Evolutionary conservation across 2,329 filamentous ascomycete species (phyloP).

Genomic region (Laburnicola sp.): DNA sequence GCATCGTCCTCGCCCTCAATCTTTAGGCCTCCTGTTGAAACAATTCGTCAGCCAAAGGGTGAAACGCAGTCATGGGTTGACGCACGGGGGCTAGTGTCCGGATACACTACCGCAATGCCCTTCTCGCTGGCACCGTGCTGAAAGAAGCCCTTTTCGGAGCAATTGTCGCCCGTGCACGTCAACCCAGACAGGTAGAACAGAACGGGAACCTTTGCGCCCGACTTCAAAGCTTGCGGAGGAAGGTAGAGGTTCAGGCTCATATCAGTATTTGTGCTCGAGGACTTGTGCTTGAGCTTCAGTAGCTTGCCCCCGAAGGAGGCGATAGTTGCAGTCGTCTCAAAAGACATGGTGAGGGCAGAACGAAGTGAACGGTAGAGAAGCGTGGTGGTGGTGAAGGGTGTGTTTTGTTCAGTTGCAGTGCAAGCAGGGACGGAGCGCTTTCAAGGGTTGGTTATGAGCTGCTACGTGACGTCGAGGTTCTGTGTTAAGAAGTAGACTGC

Average conservation of each 20-base stretch:
- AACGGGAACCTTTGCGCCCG: slow-evolving; percentile 69
- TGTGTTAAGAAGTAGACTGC: slow-evolving; percentile 25
- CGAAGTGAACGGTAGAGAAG: slow-evolving; percentile 20
- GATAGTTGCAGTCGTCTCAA: slow-evolving; percentile 88
- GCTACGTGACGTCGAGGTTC: slow-evolving; percentile 36
- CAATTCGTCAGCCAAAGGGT: slow-evolving; percentile 19
- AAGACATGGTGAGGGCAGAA: slow-evolving; percentile 56
- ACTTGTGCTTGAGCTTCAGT: slow-evolving; percentile 87
- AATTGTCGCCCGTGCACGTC: slow-evolving; percentile 88
- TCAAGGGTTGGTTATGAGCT: slow-evolving; percentile 16
- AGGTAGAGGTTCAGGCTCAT: slow-evolving; percentile 95
- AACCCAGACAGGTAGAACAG: slow-evolving; percentile 92
- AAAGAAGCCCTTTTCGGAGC: slow-evolving; percentile 82
- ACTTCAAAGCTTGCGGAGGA: slow-evolving; percentile 68
- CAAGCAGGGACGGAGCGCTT: slow-evolving; percentile 11
- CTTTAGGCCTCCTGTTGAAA: slow-evolving; percentile 65
- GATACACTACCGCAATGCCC: slow-evolving; percentile 90
- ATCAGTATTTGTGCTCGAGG: slow-evolving; percentile 75
- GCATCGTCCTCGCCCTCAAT: slow-evolving; percentile 82
- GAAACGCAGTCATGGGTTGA: slow-evolving; percentile 13
- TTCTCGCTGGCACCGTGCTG: slow-evolving; percentile 77
- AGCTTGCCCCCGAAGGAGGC: slow-evolving; percentile 91
- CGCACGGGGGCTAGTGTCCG: slow-evolving; percentile 87
- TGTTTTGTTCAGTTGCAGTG: slow-evolving; percentile 3
- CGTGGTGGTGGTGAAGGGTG: slow-evolving; percentile 13